Conservation (phyloP, 2,329 filamentous ascomycete species). For the Teratosphaeria pseudoeucalypti region DNA sequence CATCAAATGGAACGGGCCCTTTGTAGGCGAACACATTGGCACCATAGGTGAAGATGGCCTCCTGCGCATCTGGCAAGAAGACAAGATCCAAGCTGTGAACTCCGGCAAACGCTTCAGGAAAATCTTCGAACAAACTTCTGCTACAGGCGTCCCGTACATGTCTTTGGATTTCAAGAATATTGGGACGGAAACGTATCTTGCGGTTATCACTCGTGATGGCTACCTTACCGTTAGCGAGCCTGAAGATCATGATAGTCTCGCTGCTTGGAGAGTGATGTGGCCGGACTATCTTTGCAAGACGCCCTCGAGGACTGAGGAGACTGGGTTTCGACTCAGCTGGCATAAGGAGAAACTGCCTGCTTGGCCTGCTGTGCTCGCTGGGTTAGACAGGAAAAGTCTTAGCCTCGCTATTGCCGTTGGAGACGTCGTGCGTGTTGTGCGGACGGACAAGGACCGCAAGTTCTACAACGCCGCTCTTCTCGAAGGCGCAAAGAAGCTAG, state of each 20-base stretch:
- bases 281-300: slow-evolving; percentile 62
- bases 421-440: slow-evolving; percentile 71
- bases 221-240: slow-evolving; percentile 74
- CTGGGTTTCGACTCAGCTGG: slow-evolving; percentile 75
- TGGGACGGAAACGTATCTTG: slow-evolving; percentile 74
- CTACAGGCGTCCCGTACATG: slow-evolving; percentile 60
- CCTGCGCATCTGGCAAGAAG: slow-evolving; percentile 88
- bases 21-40: slow-evolving; percentile 76
- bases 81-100: slow-evolving; percentile 63
- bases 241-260: slow-evolving; percentile 68
- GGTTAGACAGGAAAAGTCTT: slow-evolving; percentile 69
- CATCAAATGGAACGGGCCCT: slow-evolving; percentile 88
- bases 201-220: slow-evolving; percentile 74
- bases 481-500: slow-evolving; percentile 60
- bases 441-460: slow-evolving; percentile 62
- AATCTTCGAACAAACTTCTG: slow-evolving; percentile 51
- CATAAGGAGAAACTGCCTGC: slow-evolving; percentile 79
- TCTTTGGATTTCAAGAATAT: slow-evolving; percentile 82
- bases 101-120: slow-evolving; percentile 71
- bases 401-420: slow-evolving; percentile 79
- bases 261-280: slow-evolving; percentile 65
- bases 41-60: slow-evolving; percentile 83
- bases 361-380: slow-evolving; percentile 65
- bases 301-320: slow-evolving; percentile 72
- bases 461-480: slow-evolving; percentile 80